Base-by-base conservation (phyloP, 805 yeast genomes). In the Barnettozyma sucrosica region DNA sequence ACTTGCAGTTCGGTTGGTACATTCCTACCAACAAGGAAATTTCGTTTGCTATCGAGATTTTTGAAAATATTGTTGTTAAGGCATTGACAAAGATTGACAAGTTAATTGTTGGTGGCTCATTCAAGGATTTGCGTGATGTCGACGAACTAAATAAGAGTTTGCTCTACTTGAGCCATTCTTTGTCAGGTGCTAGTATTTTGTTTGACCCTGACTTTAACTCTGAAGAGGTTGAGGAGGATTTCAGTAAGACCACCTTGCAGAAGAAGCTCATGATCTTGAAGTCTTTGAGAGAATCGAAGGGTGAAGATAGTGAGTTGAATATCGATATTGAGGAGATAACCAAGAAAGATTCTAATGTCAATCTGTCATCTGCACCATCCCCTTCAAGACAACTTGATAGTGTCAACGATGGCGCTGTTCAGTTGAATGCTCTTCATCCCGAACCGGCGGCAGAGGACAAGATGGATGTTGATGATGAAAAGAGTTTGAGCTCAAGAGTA, bases 1-100 rank as follows among this genome's bases (percentile, higher is more conserved):
- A 77, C 51, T 62, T 85, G 30, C 57, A 71, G 1, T 81, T 89
- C 53, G 67, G 72, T 1, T 92, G 99, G 99, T 88, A 82, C 56
- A 62, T 73, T 1, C 97, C 98, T 0, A 59, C 71, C 1, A 64
- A 64, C 2, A 64, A 56, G 2, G 89, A 83, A 41, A 67, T 87
- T 2, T 67, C 68, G 0, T 76, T 77, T 57, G 90, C 95, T 0
- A 72, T 81, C 5, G 73, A 76, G 3, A 65, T 80, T 10, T 85
- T 83, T 54, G 76, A 73, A 19, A 61, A 58, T 1, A 74, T 83
- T 41, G 68, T 78, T 0, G 62, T 70, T 0, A 68, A 64, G 37
- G 65, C 79, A 2, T 64, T 80, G 21, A 58, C 64, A 0, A 69
- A 72, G 21, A 68, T 85, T 14, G 69, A 69, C 49, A 52, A 55